Conservation (phyloP, 305 asterid species). For the Solanum hybrid region DNA sequence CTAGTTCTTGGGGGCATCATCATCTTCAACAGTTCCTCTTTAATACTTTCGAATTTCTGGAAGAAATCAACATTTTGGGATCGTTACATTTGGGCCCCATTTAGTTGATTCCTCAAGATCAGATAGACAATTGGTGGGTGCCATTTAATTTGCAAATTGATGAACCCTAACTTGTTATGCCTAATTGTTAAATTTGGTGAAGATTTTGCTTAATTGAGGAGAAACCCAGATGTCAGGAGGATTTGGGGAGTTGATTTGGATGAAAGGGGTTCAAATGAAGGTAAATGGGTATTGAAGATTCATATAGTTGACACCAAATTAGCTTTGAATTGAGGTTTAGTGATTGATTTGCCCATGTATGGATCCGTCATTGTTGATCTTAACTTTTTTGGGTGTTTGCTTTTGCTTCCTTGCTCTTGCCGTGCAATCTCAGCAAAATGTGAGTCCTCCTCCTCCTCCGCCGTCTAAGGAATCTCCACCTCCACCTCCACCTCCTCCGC, state of each 20-base stretch:
- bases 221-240: background rate
- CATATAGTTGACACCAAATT: background rate
- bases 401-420: constrained; percentile 8
- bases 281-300: background rate
- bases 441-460: background rate
- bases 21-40: background rate
- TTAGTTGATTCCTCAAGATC: background rate
- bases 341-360: background rate
- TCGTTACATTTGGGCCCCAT: background rate
- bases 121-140: background rate
- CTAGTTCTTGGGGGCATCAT: background rate
- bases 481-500: background rate
- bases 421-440: constrained; percentile 13
- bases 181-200: background rate
- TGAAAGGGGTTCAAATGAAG: background rate
- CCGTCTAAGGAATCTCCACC: background rate
- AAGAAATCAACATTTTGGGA: background rate
- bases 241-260: background rate
- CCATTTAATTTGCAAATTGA: background rate
- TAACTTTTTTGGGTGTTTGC: constrained; percentile 4
- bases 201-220: background rate
- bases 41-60: background rate
- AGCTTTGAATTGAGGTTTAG: background rate
- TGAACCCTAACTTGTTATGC: background rate
- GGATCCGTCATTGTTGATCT: constrained; percentile 14